Base-by-base conservation (phyloP, 176 grass and related monocot genomes). In the Bothriochloa decipiens region DNA sequence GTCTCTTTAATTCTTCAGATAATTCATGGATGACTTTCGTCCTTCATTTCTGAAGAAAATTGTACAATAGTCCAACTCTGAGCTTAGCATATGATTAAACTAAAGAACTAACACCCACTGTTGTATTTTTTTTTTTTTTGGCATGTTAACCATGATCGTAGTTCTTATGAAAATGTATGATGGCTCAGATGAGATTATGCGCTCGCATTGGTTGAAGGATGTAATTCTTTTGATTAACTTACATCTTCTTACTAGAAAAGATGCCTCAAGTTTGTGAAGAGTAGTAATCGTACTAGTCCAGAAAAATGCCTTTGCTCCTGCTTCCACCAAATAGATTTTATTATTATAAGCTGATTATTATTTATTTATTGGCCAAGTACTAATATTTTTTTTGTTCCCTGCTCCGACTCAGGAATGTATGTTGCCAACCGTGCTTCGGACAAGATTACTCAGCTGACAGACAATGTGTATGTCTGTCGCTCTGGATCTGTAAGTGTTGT, bases 381-480 rank as follows among this genome's bases (percentile, higher is more conserved):
- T 82, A 78, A 72, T 42, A 40, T 18, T 27, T 45, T 41, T 35
- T 41, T 76, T 84, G 8, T 43, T 89, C 0, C 23, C 8, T 76
- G 52, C 1, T 72, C 32, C 61, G 57, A 80, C 86, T 16, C 61
- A 99, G 96, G 96, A 66, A 94, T 94, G 93, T 96, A 96, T 74
- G 95, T 97, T 7, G 95, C 95, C 0, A 97, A 97, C 80, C 90
- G 95, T 84, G 92, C 92, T 11, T 97, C 95, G 0, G 95, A 97
- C 78, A 97, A 97, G 82, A 97, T 97, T 45, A 91, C 92, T 12
- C 84, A 85, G 78, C 75, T 97, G 50, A 97, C 95, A 15, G 95
- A 97, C 46, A 97, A 94, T 84, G 95, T 97, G n/a, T 94, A 89
- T 64, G 78, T 97, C 23, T 97, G 95, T 60, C 88, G 92, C 60